Evolutionary conservation across 2,329 filamentous ascomycete genomes (phyloP), one percentile per base, ranked within the genome.

Genomic region (Aspergillus tubingensis): DNA sequence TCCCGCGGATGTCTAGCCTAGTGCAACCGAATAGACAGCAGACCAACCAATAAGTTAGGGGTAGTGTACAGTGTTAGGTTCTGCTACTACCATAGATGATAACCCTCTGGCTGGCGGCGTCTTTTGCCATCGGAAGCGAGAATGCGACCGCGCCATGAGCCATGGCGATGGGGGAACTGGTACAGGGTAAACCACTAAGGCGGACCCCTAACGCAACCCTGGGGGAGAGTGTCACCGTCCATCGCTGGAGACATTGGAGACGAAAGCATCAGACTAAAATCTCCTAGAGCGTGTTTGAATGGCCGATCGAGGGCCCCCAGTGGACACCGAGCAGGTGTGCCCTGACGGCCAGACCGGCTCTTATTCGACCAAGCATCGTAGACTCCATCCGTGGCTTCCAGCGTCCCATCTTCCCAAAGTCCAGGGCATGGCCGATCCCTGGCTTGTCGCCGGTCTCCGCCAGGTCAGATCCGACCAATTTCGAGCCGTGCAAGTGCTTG

Each of bases 401-500:
- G 41, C 3, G 10, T 11, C 41, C 41, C 41, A 43, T 17, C 15
- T n/a, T 36, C 50, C 32, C 10, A 39, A 23, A 19, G 32, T 36
- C 23, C 32, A 55, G 19, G 53, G 39, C 53, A 55, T 55, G 36
- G 53, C 36, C 53, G 53, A 55, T 55, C 53, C 53, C 53, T 55
- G 53, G 53, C 39, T 30, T 25, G 41, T 55, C 17, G 53, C 39
- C 53, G 47, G 44, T 47, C 53, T 47, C 53, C 39, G 52, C 52
- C 52, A 36, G 38, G 52, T 44, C 52, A 44, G 53, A 55, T 55
- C 39, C 53, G 53, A 44, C 53, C 53, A 55, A 21, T 55, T 55
- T 55, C 53, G 15, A 55, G 53, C 53, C 53, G 53, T 55, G 53
- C 53, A 15, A 50, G 53, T 55, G 49, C 49, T 57, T 61, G 27